These are phyloP conservation scores for Hordeum vulgare DNA, from an alignment of 176 grass and related monocot species.

Conservation along the genomic window DNA sequence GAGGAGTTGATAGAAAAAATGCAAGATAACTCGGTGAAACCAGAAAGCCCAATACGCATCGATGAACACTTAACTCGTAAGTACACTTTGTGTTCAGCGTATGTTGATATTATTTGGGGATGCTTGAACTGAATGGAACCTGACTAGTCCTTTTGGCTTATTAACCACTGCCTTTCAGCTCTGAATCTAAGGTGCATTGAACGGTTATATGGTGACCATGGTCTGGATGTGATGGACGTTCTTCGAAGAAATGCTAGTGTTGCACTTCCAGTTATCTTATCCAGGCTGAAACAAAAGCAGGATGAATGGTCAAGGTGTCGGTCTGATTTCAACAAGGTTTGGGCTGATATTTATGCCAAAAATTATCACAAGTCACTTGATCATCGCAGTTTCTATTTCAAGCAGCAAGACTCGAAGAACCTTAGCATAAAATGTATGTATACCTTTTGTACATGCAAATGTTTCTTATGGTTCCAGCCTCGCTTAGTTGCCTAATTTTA, in stretches of 20 bases:
- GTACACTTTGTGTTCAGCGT: slow-evolving; percentile 21
- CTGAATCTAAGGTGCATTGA: slow-evolving; percentile 92
- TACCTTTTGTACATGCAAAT: neutral
- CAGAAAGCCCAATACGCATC: slow-evolving; percentile 65
- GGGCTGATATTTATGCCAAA: slow-evolving; percentile 96
- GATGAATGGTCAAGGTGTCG: slow-evolving; percentile 92
- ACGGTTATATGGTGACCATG: slow-evolving; percentile 90
- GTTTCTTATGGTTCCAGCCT: slow-evolving; percentile 20
- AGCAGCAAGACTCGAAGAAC: slow-evolving; percentile 97
- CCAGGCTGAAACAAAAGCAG: slow-evolving; percentile 87
- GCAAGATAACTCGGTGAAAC: slow-evolving; percentile 88
- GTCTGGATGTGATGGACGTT: slow-evolving; percentile 93
- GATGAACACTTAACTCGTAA: slow-evolving; percentile 82
- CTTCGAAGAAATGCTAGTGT: slow-evolving; percentile 75
- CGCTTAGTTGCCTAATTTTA: slow-evolving; percentile 17
- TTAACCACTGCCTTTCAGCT: slow-evolving; percentile 31
- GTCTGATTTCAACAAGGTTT: slow-evolving; percentile 95
- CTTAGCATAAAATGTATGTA: slow-evolving; percentile 84
- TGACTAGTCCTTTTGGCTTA: slow-evolving; percentile 21
- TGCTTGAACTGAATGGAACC: neutral
- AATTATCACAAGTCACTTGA: slow-evolving; percentile 99
- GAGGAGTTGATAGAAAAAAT: slow-evolving; percentile 98
- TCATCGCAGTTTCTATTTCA: slow-evolving; percentile 99
- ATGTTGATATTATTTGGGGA: neutral
- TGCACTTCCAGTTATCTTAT: slow-evolving; percentile 78